phyloP scores from a whole-genome alignment of 202 grass and related monocot species.

The Sporobolus alterniflorus region DNA sequence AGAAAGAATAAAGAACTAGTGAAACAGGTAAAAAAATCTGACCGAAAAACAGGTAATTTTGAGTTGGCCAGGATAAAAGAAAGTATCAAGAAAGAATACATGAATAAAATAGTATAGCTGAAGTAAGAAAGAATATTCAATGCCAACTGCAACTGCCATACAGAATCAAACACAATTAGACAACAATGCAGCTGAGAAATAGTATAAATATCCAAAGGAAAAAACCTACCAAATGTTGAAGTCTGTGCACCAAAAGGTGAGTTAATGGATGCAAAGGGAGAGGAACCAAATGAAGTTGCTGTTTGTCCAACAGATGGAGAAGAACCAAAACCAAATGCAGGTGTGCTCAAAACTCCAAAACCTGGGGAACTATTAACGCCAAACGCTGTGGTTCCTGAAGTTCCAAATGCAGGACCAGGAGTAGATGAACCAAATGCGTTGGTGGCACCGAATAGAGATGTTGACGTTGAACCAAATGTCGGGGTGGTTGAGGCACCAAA shows the following conservation, averaged over 20 bases:
- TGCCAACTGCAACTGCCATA: neutral
- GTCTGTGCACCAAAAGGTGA: constrained; percentile 70
- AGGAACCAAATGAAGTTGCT: constrained; percentile 52
- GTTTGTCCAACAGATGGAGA: constrained; percentile 66
- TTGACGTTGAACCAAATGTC: constrained; percentile 72
- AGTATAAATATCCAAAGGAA: constrained; percentile 14
- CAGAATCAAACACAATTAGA: neutral
- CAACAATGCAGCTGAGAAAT: neutral
- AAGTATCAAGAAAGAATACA: neutral
- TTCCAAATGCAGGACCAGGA: constrained; percentile 58
- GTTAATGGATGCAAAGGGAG: constrained; percentile 63
- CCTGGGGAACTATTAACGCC: constrained; percentile 51
- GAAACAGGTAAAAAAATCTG: neutral
- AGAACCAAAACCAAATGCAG: constrained; percentile 87
- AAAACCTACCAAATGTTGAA: constrained; percentile 79
- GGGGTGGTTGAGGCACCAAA: constrained; percentile 61
- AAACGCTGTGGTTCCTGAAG: constrained; percentile 55
- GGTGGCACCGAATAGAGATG: constrained; percentile 71
- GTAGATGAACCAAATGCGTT: constrained; percentile 65
- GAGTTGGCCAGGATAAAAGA: neutral
- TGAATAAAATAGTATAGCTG: neutral
- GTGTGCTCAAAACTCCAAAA: constrained; percentile 65
- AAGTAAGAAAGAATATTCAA: neutral
- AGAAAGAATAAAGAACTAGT: constrained; percentile 23
- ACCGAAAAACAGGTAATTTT: neutral